Evolutionary conservation across 176 grass and related monocot species (phyloP).

Genomic region (Oryza punctata): DNA sequence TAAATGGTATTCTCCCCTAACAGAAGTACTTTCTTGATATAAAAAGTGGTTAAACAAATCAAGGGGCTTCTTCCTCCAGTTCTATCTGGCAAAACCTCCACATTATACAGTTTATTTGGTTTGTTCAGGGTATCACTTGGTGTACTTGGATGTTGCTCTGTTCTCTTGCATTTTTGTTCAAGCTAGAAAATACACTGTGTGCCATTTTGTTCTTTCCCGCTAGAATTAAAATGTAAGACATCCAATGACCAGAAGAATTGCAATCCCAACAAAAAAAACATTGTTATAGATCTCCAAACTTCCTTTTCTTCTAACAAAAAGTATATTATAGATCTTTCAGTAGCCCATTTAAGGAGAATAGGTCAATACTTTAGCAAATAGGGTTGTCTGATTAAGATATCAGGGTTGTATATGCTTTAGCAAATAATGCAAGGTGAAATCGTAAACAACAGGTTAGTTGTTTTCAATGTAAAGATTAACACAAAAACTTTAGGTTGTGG

Average conservation of each 20-base stretch:
- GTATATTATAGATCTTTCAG: neutral
- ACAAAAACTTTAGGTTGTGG: neutral
- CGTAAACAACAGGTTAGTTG: neutral
- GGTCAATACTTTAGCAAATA: neutral
- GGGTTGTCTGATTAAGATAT: neutral
- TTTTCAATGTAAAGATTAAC: neutral
- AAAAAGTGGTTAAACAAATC: conserved; percentile 14
- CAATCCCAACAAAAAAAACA: neutral
- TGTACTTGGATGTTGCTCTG: neutral
- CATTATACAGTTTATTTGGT: neutral
- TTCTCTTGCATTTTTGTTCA: too few species aligned
- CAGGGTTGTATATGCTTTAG: neutral
- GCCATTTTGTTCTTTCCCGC: neutral
- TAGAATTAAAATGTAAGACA: neutral
- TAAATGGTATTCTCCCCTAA: neutral
- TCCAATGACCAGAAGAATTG: neutral
- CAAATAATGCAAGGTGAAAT: neutral
- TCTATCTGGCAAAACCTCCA: neutral
- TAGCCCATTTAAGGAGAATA: neutral
- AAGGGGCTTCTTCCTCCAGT: neutral
- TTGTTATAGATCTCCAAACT: too few species aligned
- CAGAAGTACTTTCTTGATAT: neutral
- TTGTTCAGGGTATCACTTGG: neutral
- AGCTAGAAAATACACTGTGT: neutral
- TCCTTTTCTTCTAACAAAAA: neutral